Percentiles rank a stretch among this genome's conserved stretches.
phyloP scores from a whole-genome alignment of 2,329 filamentous ascomycete species.

The Knufia petricola region DNA sequence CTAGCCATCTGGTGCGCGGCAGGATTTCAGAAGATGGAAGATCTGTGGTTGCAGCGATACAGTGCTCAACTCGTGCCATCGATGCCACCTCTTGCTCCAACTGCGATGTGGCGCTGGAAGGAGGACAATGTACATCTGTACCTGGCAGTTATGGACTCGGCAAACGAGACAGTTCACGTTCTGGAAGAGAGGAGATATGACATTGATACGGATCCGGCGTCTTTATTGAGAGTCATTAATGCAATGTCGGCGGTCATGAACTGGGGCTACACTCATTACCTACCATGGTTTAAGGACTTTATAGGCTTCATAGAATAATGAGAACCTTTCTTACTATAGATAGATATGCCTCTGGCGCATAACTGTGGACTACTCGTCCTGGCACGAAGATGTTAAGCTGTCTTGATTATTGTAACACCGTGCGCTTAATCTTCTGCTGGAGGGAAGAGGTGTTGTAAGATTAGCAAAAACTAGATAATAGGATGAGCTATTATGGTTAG shows the following conservation, averaged over 20 bases:
- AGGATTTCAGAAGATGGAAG: neutral
- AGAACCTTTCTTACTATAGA: too few relatives aligned
- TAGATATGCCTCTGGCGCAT: too few relatives aligned
- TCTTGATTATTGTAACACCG: too few relatives aligned
- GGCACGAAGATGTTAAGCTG: too few relatives aligned
- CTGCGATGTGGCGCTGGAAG: neutral
- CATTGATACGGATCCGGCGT: neutral
- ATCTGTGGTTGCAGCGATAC: neutral
- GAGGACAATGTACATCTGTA: neutral
- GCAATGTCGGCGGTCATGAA: neutral
- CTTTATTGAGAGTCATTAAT: neutral
- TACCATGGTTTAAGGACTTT: neutral
- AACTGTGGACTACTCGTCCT: too few relatives aligned
- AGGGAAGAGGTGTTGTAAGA: too few relatives aligned
- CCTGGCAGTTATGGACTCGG: neutral
- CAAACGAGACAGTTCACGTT: neutral
- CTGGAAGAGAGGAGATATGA: neutral
- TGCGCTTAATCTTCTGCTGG: too few relatives aligned
- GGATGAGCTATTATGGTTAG: too few relatives aligned
- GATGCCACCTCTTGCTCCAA: neutral
- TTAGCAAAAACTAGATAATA: too few relatives aligned
- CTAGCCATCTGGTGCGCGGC: neutral
- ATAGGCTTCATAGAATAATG: neutral
- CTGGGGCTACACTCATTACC: neutral
- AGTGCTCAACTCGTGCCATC: neutral